phyloP scores from a whole-genome alignment of 768 basidiomycete genomes.

The Boletus rubroflammeus region DNA sequence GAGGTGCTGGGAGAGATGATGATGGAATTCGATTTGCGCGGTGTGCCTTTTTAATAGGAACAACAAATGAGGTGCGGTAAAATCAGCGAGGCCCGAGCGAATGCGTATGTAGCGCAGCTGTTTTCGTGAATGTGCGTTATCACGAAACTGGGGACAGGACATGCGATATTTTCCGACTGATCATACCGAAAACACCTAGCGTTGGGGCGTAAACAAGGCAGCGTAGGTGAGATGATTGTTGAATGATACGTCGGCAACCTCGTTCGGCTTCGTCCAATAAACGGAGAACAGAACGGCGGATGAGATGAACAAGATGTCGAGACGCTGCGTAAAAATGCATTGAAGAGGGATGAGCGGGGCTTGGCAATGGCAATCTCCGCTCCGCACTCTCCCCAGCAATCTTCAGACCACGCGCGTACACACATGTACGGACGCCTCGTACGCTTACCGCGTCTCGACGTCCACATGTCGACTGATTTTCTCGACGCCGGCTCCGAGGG shows the following conservation, averaged over 20 bases:
- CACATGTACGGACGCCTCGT: not conserved
- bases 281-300: not conserved
- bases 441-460: conserved; percentile 14
- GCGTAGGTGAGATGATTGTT: not conserved
- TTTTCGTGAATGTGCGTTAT: not conserved
- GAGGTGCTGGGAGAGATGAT: not conserved
- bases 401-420: not conserved
- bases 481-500: conserved; percentile 34
- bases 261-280: not conserved
- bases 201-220: not conserved
- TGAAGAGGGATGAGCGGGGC: conserved; percentile 9
- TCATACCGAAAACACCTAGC: not conserved
- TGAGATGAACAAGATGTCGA: not conserved
- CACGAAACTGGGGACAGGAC: not conserved
- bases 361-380: not conserved
- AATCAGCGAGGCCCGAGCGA: not conserved
- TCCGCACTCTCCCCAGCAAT: conserved; percentile 4
- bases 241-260: not conserved
- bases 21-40: not conserved
- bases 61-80: not conserved
- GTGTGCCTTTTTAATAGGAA: not conserved
- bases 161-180: not conserved
- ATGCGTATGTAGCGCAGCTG: not conserved
- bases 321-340: not conserved
- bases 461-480: conserved; percentile 35